Evolutionary conservation across 805 yeast species (phyloP).

Genomic region (Yamadazyma philogaea): DNA sequence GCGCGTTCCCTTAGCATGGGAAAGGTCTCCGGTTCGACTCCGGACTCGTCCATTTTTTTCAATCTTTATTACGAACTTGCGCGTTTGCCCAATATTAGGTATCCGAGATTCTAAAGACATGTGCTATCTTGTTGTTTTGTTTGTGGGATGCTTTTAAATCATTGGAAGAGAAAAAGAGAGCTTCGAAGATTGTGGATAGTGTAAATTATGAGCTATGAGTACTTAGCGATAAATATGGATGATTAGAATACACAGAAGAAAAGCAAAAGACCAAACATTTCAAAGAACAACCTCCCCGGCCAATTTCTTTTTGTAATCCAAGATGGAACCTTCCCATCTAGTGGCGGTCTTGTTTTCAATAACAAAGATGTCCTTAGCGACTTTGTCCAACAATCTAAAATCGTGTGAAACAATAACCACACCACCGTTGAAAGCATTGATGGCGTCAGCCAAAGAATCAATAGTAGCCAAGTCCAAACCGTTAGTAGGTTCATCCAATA

Average conservation of each 20-base stretch:
- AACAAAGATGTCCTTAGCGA: slow-evolving; percentile 95
- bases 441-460: slow-evolving; percentile 96
- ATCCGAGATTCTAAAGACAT: no score
- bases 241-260: slow-evolving; percentile 12
- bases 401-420: slow-evolving; percentile 98
- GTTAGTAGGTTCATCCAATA: slow-evolving; percentile 99
- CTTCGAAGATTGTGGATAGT: background rate
- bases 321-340: slow-evolving; percentile 90
- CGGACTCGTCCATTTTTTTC: slow-evolving; percentile 25
- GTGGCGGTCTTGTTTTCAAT: slow-evolving; percentile 95
- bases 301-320: slow-evolving; percentile 89
- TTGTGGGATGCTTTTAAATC: no score
- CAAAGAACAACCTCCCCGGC: slow-evolving; percentile 82
- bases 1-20: slow-evolving; percentile 41
- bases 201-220: slow-evolving; percentile 6
- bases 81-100: no score
- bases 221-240: slow-evolving; percentile 6
- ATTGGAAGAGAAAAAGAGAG: background rate
- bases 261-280: slow-evolving; percentile 6
- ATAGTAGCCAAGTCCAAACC: slow-evolving; percentile 98
- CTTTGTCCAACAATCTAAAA: slow-evolving; percentile 94
- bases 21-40: slow-evolving; percentile 29
- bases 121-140: no score
- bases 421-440: slow-evolving; percentile 93
- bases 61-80: no score